Base-by-base conservation (phyloP, 2,329 filamentous ascomycete species). In the Uncinocarpus reesii region DNA sequence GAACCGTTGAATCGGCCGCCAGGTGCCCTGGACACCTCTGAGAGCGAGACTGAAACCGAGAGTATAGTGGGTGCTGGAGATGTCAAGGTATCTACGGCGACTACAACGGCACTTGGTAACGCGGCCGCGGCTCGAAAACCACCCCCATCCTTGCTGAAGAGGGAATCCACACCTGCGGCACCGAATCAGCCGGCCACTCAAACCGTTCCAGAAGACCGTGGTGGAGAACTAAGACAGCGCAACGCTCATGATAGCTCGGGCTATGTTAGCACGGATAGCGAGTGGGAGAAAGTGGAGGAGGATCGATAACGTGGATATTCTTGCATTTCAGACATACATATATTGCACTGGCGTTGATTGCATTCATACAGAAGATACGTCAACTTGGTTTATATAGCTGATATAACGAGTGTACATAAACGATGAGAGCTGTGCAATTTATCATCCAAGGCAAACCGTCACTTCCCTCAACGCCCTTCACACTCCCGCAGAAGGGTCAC, bases 241-340 rank as follows among this genome's bases (percentile, higher is more conserved):
- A 34, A 45, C 35, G 23, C 37, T 48, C 65, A 69, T 48, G 73
- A 73, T 46, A 73, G 62, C 46, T 71, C 69, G n/a, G 75, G 73
- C 8, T 75, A 78, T 54, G 60, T 74, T 53, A 90, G 87, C 26
- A 47, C 45, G 20, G 90, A 96, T 69, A 90, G 90, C 61, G 90
- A 96, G 69, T 96, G 90, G 90, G 90, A 95, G 72, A 93, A 92
- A 73, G 84, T 96, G 3, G 87, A 86, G 78, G 45, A 74, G 50
- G 79, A 80, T 31, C 43, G 34, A 31, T 46, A 37, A 26, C 15
- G 29, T 29, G 21, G n/a, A 28, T 35, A 20, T 7, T 4, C 31
- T 21, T 31, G n/a, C 11, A 29, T 29, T 7, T 43, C n/a, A n/a
- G n/a, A 49, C 23, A 21, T 37, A 42, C 40, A 49, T 48, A 41